phyloP scores from a whole-genome alignment of 768 basidiomycete species.

The Psilocybe azurescens region DNA sequence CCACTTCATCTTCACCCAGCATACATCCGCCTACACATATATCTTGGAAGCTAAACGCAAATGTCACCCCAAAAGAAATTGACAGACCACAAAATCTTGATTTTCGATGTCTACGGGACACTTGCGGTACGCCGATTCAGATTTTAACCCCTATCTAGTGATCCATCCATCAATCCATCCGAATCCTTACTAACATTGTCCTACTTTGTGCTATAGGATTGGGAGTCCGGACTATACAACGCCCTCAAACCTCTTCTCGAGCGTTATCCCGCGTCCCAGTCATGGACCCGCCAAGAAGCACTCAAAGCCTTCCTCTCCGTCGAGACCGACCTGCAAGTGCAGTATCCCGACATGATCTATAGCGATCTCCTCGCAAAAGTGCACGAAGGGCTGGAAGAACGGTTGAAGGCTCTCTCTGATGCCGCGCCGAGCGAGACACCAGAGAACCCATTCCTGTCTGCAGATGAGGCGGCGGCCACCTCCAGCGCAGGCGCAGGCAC shows the following conservation, averaged over 20 bases:
- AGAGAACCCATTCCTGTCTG: not conserved
- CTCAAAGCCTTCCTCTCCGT: constrained; percentile 55
- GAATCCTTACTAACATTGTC: no score
- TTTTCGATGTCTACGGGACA: constrained; percentile 83
- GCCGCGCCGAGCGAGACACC: not conserved
- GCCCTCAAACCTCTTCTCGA: constrained; percentile 58
- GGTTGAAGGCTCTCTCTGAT: constrained; percentile 36
- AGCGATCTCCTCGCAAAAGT: constrained; percentile 60
- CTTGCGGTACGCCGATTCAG: constrained; percentile 49
- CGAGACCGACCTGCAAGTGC: constrained; percentile 62
- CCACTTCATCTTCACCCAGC: not conserved
- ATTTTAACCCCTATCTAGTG: not conserved
- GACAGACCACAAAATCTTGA: constrained; percentile 55
- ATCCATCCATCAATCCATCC: not conserved
- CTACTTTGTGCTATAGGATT: constrained; percentile 56
- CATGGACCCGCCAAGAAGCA: constrained; percentile 57
- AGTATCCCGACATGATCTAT: constrained; percentile 65
- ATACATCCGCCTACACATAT: not conserved
- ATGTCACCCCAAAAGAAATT: constrained; percentile 28
- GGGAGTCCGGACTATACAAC: constrained; percentile 71
- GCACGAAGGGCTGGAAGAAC: constrained; percentile 41
- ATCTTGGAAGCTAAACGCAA: not conserved
- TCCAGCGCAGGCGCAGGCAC: constrained; percentile 15
- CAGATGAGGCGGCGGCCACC: constrained; percentile 6
- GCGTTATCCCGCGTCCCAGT: constrained; percentile 40